These are phyloP conservation scores for Penicillium sumatraense DNA, from an alignment of 2,329 filamentous ascomycete genomes.

Conservation along the genomic window DNA sequence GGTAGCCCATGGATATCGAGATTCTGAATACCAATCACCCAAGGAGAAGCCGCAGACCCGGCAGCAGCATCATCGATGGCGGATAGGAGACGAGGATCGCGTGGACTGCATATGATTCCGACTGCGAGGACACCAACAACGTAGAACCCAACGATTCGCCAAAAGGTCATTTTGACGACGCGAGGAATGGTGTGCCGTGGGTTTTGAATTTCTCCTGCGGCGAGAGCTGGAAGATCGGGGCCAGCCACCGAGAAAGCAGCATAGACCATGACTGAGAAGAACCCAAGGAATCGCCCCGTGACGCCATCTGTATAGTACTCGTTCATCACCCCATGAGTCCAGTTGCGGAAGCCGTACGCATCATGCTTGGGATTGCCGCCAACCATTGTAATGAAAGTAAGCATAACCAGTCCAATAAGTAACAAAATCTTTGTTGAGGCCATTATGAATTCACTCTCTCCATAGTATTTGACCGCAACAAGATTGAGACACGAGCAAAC, in stretches of 20 bases:
- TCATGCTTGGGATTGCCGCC: conserved; percentile 76
- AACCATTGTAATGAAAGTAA: conserved; percentile 80
- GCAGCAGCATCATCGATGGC: conserved; percentile 62
- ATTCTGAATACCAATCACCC: conserved; percentile 72
- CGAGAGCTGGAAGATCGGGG: conserved; percentile 63
- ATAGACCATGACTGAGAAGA: conserved; percentile 72
- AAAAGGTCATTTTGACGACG: conserved; percentile 76
- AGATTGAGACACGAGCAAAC: conserved; percentile 64
- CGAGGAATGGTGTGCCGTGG: conserved; percentile 71
- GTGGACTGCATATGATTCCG: conserved; percentile 69
- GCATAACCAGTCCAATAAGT: conserved; percentile 69
- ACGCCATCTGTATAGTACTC: conserved; percentile 66
- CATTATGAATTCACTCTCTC: conserved; percentile 74
- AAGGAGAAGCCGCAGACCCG: conserved; percentile 71
- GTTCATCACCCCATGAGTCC: conserved; percentile 66
- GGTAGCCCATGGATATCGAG: conserved; percentile 70
- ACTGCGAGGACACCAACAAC: conserved; percentile 73
- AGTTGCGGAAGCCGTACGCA: conserved; percentile 71
- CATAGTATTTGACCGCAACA: conserved; percentile 71
- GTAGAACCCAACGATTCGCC: conserved; percentile 75
- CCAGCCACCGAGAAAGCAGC: conserved; percentile 68
- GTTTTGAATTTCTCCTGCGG: conserved; percentile 70
- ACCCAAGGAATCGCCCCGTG: conserved; percentile 72
- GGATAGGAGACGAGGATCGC: conserved; percentile 62
- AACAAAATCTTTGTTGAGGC: conserved; percentile 72